These are phyloP conservation scores for Claviceps sorghi DNA, from an alignment of 2,329 filamentous ascomycete genomes.

Conservation along the genomic window DNA sequence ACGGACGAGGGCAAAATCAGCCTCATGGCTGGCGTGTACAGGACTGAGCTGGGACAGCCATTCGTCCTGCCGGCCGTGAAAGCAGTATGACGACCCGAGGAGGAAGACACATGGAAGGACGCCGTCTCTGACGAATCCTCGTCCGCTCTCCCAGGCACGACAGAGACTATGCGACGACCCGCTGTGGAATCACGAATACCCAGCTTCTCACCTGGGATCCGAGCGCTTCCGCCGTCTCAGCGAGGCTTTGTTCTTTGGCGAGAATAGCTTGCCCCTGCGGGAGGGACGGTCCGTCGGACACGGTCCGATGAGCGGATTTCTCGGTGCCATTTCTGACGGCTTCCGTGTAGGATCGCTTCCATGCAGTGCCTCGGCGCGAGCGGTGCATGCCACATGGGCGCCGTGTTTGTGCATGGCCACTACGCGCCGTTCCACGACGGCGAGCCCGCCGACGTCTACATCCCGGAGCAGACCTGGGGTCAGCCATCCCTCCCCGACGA, in stretches of 20 bases:
- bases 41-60: neutral
- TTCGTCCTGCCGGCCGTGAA: neutral
- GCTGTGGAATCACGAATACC: neutral
- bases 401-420: neutral
- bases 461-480: neutral
- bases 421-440: neutral
- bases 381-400: conserved; percentile 1
- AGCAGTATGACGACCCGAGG: neutral
- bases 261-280: neutral
- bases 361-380: neutral
- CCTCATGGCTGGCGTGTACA: neutral
- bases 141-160: neutral
- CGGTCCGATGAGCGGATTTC: neutral
- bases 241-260: neutral
- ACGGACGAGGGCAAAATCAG: neutral
- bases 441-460: neutral
- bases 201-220: neutral
- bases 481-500: neutral
- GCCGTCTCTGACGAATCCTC: neutral
- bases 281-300: neutral
- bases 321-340: neutral
- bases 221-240: neutral
- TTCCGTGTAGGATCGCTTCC: neutral
- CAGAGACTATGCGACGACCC: neutral
- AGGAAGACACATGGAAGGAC: neutral